Base-by-base conservation (phyloP, 179 eudicot species). In the Drosera spatulata region DNA sequence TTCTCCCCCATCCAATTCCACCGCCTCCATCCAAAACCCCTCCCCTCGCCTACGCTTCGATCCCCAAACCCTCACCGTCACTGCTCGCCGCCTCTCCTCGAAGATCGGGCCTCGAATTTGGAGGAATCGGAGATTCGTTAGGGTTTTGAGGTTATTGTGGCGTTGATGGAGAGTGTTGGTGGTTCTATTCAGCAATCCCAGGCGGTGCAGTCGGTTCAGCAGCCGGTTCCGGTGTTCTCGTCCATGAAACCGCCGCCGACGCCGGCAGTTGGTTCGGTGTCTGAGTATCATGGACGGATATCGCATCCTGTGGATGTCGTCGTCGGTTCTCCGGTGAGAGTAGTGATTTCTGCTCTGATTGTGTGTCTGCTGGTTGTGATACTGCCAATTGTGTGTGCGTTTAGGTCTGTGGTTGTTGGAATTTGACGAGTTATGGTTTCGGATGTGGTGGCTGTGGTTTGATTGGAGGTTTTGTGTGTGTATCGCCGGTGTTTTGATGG, bases 201-300 rank as follows among this genome's bases (percentile, higher is more conserved):
- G 55, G 59, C 67, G 58, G 73, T 69, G 47, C 73, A 54, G 10
- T 70, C 48, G 41, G 73, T 62, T 6, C 73, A 71, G 59, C 71
- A 80, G 2, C 88, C 85, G 69, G 72, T 75, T 52, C 77, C 89
- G 33, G 33, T 22, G 0, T 83, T 86, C 55, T 60, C 82, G 14
- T 47, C 88, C 4, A 71, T 77, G 79, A 84, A 77, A 74, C 89
- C 89, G 81, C 85, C 87, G 61, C 80, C 80, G 68, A 69, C 63
- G 41, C 76, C 33, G 33, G 33, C 33, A 1, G 33, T 22, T 22
- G 33, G 33, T 22, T 22, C 76, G 46, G 12, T 42, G 45, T 64
- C 73, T 3, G 89, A 86, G 63, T 84, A 87, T 68, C 85, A 81
- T 73, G 84, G 79, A 52, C 63, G 65, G 5, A 4, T 9, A 54